phyloP scores from a whole-genome alignment of 2,329 filamentous ascomycete species.

The Diaporthe helianthi region DNA sequence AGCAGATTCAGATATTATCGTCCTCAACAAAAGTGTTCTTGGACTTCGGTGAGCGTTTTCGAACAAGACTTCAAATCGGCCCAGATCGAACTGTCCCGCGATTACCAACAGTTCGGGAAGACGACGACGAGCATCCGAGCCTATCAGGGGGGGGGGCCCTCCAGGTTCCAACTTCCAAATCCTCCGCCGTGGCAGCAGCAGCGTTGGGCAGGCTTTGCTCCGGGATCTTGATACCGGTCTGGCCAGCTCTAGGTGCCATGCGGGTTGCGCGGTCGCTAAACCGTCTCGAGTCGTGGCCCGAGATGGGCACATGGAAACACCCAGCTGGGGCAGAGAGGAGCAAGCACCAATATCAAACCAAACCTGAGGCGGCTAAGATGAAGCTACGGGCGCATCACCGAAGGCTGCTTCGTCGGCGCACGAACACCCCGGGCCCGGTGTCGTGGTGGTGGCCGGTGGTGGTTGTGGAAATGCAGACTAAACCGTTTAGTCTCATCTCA shows the following conservation, averaged over 20 bases:
- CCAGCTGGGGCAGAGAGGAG: conserved; percentile 23
- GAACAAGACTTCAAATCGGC: conserved; percentile 12
- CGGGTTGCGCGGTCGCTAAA: conserved; percentile 14
- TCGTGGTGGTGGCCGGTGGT: conserved; percentile 16
- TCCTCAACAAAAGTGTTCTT: neutral
- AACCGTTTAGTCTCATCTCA: conserved; percentile 26
- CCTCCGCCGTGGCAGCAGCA: neutral
- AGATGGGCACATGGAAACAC: conserved; percentile 14
- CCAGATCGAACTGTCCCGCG: conserved; percentile 1
- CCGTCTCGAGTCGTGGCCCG: conserved; percentile 22
- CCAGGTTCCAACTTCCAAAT: neutral
- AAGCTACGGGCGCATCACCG: conserved; percentile 20
- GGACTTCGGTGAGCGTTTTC: conserved; percentile 18
- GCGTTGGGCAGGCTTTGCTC: conserved; percentile 10
- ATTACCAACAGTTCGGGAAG: conserved; percentile 14
- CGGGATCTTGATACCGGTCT: conserved; percentile 5
- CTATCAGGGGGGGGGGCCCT: neutral
- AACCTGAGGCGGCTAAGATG: conserved; percentile 23
- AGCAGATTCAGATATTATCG: neutral
- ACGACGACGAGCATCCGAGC: neutral
- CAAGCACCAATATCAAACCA: conserved; percentile 1
- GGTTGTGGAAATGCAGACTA: conserved; percentile 13
- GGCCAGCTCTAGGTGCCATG: conserved; percentile 14
- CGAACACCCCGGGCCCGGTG: neutral
- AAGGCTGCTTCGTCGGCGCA: neutral